Evolutionary conservation across 208 protist species (phyloP).

Genomic region (Leishmania martiniquensis): DNA sequence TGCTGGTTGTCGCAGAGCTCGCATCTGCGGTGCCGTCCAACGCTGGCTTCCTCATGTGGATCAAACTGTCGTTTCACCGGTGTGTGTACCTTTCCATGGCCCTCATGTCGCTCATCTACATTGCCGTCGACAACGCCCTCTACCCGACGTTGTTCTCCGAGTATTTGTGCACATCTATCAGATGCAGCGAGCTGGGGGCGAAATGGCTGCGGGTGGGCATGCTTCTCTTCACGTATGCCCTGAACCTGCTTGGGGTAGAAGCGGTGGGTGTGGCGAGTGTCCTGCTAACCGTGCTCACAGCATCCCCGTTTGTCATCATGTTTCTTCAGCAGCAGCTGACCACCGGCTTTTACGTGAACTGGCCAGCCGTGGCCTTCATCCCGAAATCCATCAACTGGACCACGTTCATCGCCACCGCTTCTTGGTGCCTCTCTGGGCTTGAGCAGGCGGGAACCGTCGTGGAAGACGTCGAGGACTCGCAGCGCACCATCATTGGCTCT

Average conservation of each 20-base stretch:
- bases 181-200: slow-evolving; percentile 28
- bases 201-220: slow-evolving; percentile 52
- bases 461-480: slow-evolving; percentile 70
- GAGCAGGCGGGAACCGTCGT: slow-evolving; percentile 77
- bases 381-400: slow-evolving; percentile 64
- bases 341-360: slow-evolving; percentile 73
- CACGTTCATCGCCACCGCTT: slow-evolving; percentile 76
- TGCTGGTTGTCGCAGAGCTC: slow-evolving; percentile 77
- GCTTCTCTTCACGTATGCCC: slow-evolving; percentile 47
- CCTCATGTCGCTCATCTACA: slow-evolving; percentile 63
- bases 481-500: slow-evolving; percentile 62
- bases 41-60: slow-evolving; percentile 80
- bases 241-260: slow-evolving; percentile 75
- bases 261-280: slow-evolving; percentile 68
- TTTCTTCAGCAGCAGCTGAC: slow-evolving; percentile 60
- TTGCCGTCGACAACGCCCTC: slow-evolving; percentile 76
- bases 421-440: slow-evolving; percentile 83
- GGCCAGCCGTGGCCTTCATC: slow-evolving; percentile 65
- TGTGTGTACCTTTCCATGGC: slow-evolving; percentile 70
- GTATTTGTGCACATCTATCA: slow-evolving; percentile 63
- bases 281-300: slow-evolving; percentile 53
- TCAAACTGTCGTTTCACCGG: slow-evolving; percentile 64
- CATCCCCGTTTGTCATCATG: slow-evolving; percentile 66
- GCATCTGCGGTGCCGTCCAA: slow-evolving; percentile 78
- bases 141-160: slow-evolving; percentile 85